phyloP scores from a whole-genome alignment of 129 eudicot genomes.

The Chrysanthemum seticuspe region DNA sequence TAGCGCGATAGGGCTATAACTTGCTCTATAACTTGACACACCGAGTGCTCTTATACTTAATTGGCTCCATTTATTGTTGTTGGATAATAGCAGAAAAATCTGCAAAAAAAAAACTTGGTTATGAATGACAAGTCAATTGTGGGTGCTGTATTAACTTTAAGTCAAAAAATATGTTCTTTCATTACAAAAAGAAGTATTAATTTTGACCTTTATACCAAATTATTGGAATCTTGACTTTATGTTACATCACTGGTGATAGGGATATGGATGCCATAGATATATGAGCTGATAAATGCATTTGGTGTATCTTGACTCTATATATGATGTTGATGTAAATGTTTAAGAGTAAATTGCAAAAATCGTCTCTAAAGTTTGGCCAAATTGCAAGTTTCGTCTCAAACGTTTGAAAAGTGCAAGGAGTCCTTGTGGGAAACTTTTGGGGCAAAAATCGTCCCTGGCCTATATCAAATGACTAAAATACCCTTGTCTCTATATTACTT shows the following conservation, averaged over 20 bases:
- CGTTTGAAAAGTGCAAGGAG: too few species aligned
- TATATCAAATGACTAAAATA: too few species aligned
- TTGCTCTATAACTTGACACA: too few species aligned
- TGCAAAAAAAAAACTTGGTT: not conserved
- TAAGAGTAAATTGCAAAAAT: too few species aligned
- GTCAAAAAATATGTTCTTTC: conserved; percentile 34
- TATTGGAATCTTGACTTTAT: conserved; percentile 27
- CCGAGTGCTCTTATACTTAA: not conserved
- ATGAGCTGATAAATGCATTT: not conserved
- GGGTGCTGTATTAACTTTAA: conserved; percentile 14
- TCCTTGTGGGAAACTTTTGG: too few species aligned
- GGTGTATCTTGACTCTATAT: not conserved
- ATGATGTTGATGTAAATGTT: not conserved
- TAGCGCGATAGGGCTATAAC: too few species aligned
- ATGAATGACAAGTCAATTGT: conserved; percentile 28
- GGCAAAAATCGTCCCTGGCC: too few species aligned
- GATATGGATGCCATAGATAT: conserved; percentile 9
- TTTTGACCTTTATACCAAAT: conserved; percentile 24
- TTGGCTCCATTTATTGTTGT: conserved; percentile 19
- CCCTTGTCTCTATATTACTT: too few species aligned
- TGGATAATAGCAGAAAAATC: conserved; percentile 19
- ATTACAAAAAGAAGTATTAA: conserved; percentile 2
- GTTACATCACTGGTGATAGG: conserved; percentile 26
- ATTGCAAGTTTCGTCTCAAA: too few species aligned
- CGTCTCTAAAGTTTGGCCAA: too few species aligned